Evolutionary conservation across 192 early-diverging fungal genomes (phyloP).

Genomic region (Coemansia sp.): DNA sequence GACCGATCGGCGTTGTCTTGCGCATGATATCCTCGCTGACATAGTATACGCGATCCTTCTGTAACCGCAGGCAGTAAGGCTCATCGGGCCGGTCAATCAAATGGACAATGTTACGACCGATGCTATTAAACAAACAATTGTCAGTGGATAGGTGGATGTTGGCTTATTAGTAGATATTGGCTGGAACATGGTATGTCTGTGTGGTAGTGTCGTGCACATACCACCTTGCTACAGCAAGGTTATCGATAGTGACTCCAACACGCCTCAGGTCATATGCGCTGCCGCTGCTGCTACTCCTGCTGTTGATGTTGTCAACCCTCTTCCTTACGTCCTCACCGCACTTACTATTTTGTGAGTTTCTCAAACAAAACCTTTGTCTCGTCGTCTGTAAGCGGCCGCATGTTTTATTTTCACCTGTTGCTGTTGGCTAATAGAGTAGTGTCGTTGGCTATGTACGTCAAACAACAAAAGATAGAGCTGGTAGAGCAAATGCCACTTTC

Average conservation of each 20-base stretch:
- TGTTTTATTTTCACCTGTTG: conserved; percentile 24
- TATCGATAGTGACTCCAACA: no score
- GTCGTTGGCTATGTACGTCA: no score
- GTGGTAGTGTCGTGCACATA: no score
- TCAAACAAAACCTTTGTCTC: conserved; percentile 97
- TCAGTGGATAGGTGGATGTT: conserved; percentile 1
- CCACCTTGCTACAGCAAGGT: no score
- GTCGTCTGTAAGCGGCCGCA: conserved; percentile 96
- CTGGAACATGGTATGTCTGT: no score
- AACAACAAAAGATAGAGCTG: background rate
- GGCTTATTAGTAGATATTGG: no score
- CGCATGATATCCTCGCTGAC: conserved; percentile 92
- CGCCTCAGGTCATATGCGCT: no score
- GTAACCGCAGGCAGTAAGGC: conserved; percentile 94
- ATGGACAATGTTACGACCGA: conserved; percentile 93
- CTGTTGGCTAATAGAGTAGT: background rate
- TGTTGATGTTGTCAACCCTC: background rate
- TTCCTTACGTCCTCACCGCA: background rate
- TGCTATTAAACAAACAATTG: conserved; percentile 29
- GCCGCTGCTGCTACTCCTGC: background rate
- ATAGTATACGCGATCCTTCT: conserved; percentile 95
- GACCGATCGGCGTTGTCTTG: conserved; percentile 73
- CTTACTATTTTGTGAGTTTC: conserved; percentile 91
- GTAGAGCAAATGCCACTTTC: no score
- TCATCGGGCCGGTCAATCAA: conserved; percentile 94